Evolutionary conservation across 2,329 filamentous ascomycete genomes (phyloP).

Genomic region (Didymella sp.): DNA sequence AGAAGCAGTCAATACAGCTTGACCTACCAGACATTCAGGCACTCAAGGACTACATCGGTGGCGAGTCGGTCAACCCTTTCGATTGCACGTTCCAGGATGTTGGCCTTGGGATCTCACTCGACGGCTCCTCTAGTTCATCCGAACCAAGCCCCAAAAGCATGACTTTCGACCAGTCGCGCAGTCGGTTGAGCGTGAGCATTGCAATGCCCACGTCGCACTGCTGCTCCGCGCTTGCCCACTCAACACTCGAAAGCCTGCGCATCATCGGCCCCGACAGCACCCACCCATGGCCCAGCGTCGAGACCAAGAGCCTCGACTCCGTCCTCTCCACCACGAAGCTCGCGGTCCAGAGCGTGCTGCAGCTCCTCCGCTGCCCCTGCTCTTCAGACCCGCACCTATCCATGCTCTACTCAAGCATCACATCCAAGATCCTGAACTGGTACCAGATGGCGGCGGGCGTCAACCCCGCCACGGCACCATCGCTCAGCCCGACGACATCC

Average conservation of each 20-base stretch:
- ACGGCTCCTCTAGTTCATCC: constrained; percentile 17
- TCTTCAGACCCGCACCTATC: constrained; percentile 44
- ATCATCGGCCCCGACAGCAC: constrained; percentile 29
- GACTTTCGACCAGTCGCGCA: constrained; percentile 17
- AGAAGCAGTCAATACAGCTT: constrained; percentile 35
- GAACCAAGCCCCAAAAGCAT: constrained; percentile 29
- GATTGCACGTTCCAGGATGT: constrained; percentile 30
- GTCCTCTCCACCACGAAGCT: constrained; percentile 38
- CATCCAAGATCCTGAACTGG: constrained; percentile 44
- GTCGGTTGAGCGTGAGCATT: constrained; percentile 26
- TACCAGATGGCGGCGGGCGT: constrained; percentile 42
- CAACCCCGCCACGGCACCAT: constrained; percentile 23
- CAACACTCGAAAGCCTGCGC: constrained; percentile 41
- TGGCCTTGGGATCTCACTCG: constrained; percentile 25
- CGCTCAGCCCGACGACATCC: constrained; percentile 18
- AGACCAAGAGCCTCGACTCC: constrained; percentile 36
- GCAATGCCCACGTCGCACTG: constrained; percentile 36
- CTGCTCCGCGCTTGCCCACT: constrained; percentile 42
- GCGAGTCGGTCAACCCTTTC: constrained; percentile 32
- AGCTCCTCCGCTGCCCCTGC: constrained; percentile 42
- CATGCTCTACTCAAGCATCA: constrained; percentile 47
- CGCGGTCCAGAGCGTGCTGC: constrained; percentile 37
- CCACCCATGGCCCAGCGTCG: constrained; percentile 22
- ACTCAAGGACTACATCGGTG: constrained; percentile 36
- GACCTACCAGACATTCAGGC: constrained; percentile 36